phyloP scores from a whole-genome alignment of 2,329 filamentous ascomycete genomes.

The Ascochyta viciae-villosae region DNA sequence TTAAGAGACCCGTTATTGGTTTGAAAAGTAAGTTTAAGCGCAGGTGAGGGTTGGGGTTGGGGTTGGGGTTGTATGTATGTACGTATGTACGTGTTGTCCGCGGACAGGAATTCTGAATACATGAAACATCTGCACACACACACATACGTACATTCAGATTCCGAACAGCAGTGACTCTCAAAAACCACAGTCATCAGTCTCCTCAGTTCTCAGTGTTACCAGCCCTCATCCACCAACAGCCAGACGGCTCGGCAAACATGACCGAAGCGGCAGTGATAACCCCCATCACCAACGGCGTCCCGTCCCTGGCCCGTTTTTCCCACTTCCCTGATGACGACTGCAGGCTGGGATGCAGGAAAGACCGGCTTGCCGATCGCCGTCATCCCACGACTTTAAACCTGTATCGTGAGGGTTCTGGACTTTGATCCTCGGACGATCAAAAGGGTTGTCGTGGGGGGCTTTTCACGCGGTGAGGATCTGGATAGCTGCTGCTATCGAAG shows the following conservation, averaged over 20 bases:
- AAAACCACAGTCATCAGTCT: too few relatives aligned
- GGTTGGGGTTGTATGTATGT: too few relatives aligned
- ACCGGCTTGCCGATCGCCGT: not conserved
- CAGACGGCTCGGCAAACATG: not conserved
- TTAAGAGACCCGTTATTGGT: conserved; percentile 49
- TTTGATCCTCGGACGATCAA: not conserved
- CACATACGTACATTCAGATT: too few relatives aligned
- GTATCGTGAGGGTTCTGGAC: not conserved
- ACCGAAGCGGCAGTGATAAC: conserved; percentile 7
- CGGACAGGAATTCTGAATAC: too few relatives aligned
- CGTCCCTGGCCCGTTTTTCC: not conserved
- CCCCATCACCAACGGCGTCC: not conserved
- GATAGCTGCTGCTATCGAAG: not conserved
- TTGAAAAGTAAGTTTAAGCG: conserved; percentile 35
- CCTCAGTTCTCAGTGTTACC: too few relatives aligned
- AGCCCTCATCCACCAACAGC: too few relatives aligned
- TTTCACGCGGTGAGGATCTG: not conserved
- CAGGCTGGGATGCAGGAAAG: conserved; percentile 4
- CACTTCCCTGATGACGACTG: conserved; percentile 7
- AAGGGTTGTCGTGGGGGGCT: not conserved
- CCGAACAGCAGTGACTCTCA: too few relatives aligned
- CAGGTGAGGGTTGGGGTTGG: not conserved
- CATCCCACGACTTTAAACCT: not conserved
- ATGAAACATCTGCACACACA: too few relatives aligned
- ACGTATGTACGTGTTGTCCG: too few relatives aligned